phyloP scores from a whole-genome alignment of 805 yeast species.

The Diddensiella caesifluorescens region DNA sequence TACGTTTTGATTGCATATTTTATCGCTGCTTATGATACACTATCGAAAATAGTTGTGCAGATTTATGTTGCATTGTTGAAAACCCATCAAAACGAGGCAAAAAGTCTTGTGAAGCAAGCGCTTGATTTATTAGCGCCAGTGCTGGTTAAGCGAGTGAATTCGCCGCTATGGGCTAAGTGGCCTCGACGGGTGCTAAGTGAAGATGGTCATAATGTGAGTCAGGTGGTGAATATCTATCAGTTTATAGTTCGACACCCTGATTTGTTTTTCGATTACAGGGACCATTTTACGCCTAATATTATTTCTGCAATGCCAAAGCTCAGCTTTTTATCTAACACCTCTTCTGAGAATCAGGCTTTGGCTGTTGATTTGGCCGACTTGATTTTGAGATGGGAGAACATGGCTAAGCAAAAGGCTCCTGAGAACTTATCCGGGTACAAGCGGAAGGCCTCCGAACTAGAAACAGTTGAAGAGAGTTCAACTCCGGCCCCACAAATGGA shows the following conservation, averaged over 20 bases:
- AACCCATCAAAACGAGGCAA: constrained; percentile 79
- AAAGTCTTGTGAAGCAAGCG: constrained; percentile 79
- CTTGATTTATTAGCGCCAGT: constrained; percentile 86
- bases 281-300: constrained; percentile 81
- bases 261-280: constrained; percentile 78
- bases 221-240: constrained; percentile 81
- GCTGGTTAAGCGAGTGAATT: constrained; percentile 57
- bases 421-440: constrained; percentile 1
- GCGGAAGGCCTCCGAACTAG: constrained; percentile 10
- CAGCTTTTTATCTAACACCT: constrained; percentile 69
- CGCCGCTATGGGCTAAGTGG: constrained; percentile 83
- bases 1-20: constrained; percentile 83
- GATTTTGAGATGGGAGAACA: constrained; percentile 78
- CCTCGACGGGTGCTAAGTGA: constrained; percentile 89
- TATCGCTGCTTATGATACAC: constrained; percentile 82
- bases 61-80: constrained; percentile 85
- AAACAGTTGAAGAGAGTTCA: neutral
- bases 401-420: constrained; percentile 19
- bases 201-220: constrained; percentile 80
- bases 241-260: constrained; percentile 83
- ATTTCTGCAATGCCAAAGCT: constrained; percentile 90
- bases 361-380: constrained; percentile 89
- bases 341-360: constrained; percentile 72
- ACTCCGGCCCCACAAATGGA: constrained; percentile 13
- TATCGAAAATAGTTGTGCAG: constrained; percentile 81